Evolutionary conservation across 257 asterid species (phyloP).

Genomic region (Jacaranda mimosifolia): DNA sequence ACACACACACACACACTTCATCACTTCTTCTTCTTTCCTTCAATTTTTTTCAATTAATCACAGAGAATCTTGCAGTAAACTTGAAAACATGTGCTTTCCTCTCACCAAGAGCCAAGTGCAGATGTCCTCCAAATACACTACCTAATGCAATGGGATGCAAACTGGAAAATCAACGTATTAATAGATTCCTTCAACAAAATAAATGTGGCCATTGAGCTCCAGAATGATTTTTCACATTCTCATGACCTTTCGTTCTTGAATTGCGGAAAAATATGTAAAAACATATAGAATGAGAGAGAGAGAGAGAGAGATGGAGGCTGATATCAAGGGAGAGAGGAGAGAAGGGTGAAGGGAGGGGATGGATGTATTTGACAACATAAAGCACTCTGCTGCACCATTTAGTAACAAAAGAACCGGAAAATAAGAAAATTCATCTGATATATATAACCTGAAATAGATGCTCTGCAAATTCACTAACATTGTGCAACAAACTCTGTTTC

Average conservation of each 20-base stretch:
- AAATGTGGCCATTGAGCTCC: neutral
- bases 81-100: conserved; percentile 9
- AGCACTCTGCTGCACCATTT: conserved; percentile 7
- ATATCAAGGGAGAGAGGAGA: too few species aligned
- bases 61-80: conserved; percentile 8
- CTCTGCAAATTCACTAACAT: conserved; percentile 76
- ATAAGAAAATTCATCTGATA: conserved; percentile 4
- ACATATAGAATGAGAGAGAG: too few species aligned
- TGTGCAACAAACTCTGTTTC: conserved; percentile 63
- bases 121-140: neutral
- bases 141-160: neutral
- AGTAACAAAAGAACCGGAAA: neutral
- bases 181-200: neutral
- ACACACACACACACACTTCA: neutral
- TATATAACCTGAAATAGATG: conserved; percentile 71
- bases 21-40: neutral
- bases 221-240: neutral
- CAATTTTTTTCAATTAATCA: neutral
- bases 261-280: neutral
- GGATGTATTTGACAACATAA: neutral
- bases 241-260: neutral
- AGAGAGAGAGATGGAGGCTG: too few species aligned
- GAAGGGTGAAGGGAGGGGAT: too few species aligned
- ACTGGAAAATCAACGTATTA: neutral
- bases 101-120: conserved; percentile 10